Evolutionary conservation across 108 stramenopile genomes (phyloP).

Genomic region (Skeletonema grethae): DNA sequence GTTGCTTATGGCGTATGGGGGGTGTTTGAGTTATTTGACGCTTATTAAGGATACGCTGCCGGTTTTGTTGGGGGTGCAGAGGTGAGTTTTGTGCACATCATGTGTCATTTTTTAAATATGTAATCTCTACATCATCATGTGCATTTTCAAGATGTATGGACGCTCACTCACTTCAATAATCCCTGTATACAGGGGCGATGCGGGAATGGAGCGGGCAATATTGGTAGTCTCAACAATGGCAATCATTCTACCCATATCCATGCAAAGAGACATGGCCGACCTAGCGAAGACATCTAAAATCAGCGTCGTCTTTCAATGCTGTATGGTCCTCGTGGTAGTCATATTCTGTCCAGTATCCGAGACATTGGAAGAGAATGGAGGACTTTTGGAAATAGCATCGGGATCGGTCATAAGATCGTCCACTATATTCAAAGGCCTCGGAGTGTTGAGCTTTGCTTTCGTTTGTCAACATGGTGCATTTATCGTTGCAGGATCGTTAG

Average conservation of each 20-base stretch:
- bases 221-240: constrained; percentile 61
- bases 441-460: constrained; percentile 47
- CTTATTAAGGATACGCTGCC: constrained; percentile 86
- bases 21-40: constrained; percentile 79
- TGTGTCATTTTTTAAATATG: too few relatives aligned
- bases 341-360: constrained; percentile 33
- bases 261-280: constrained; percentile 86
- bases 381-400: constrained; percentile 24
- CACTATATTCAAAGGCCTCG: constrained; percentile 45
- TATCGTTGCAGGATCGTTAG: constrained; percentile 46
- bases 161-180: neutral
- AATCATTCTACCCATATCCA: constrained; percentile 68
- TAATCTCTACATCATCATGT: too few relatives aligned
- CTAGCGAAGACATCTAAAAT: constrained; percentile 58
- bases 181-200: constrained; percentile 17
- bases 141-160: too few relatives aligned
- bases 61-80: constrained; percentile 59
- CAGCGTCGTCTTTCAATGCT: constrained; percentile 35
- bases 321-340: constrained; percentile 34
- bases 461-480: constrained; percentile 57
- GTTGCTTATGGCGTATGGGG: constrained; percentile 87
- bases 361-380: constrained; percentile 31
- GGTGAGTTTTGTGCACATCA: neutral
- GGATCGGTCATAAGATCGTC: constrained; percentile 23
- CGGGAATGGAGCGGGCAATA: constrained; percentile 49